Conservation (phyloP, 192 early-diverging fungal species). For the Backusella sp. region DNA sequence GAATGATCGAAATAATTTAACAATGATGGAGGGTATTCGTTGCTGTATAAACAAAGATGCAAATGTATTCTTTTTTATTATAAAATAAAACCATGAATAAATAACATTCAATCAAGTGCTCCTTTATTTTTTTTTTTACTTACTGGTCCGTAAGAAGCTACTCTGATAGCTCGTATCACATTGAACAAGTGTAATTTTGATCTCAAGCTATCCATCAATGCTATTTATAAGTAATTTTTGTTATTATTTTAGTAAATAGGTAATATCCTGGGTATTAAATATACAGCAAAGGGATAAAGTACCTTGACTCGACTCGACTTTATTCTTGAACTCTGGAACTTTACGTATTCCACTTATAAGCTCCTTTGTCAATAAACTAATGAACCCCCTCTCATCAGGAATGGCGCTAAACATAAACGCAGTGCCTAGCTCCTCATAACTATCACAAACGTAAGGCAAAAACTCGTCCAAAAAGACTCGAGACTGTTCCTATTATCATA, state of each 20-base stretch:
- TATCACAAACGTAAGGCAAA: slow-evolving; percentile 31
- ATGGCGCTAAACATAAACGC: slow-evolving; percentile 13
- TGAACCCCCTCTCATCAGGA: slow-evolving; percentile 29
- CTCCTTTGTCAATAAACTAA: slow-evolving; percentile 31
- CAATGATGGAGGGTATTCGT: slow-evolving; percentile 38
- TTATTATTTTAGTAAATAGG: not conserved
- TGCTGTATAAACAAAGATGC: slow-evolving; percentile 38
- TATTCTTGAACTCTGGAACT: slow-evolving; percentile 29
- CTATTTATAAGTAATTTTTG: slow-evolving; percentile 14
- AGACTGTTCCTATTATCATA: slow-evolving; percentile 26
- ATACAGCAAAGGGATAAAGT: not conserved
- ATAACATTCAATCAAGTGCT: not conserved
- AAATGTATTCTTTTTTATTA: slow-evolving; percentile 25
- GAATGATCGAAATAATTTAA: slow-evolving; percentile 40
- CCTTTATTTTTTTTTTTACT: slow-evolving; percentile 13
- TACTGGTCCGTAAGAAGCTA: slow-evolving; percentile 51
- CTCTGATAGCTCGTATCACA: slow-evolving; percentile 42
- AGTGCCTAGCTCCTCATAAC: slow-evolving; percentile 20
- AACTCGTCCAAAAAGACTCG: slow-evolving; percentile 19
- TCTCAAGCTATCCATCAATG: slow-evolving; percentile 31
- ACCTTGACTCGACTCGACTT: slow-evolving; percentile 34
- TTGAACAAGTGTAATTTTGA: slow-evolving; percentile 38
- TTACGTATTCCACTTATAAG: slow-evolving; percentile 34
- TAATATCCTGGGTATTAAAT: not conserved
- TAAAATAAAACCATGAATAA: not conserved